Evolutionary conservation across 345 rosid species (phyloP).

Genomic region (Brassica incana): DNA sequence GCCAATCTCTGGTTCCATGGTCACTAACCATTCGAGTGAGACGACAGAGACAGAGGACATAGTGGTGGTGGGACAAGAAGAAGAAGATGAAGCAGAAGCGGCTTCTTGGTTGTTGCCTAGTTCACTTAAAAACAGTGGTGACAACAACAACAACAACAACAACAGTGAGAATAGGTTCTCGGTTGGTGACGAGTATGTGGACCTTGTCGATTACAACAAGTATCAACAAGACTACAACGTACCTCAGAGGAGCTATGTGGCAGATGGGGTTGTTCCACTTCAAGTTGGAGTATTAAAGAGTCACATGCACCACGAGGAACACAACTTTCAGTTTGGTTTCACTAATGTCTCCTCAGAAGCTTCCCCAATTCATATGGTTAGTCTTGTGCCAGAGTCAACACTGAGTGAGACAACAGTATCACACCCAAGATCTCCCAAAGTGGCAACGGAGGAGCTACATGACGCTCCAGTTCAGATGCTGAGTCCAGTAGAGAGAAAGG

Average conservation of each 20-base stretch:
- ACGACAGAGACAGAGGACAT: constrained; percentile 26
- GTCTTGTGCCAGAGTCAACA: constrained; percentile 61
- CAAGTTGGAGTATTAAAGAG: constrained; percentile 17
- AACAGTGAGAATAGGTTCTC: constrained; percentile 42
- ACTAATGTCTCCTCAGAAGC: constrained; percentile 46
- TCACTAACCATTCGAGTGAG: constrained; percentile 30
- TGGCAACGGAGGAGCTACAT: constrained; percentile 57
- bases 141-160: constrained; percentile 33
- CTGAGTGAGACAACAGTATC: constrained; percentile 58
- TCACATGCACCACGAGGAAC: constrained; percentile 37
- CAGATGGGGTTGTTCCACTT: constrained; percentile 37
- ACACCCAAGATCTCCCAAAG: constrained; percentile 57
- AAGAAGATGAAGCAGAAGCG: constrained; percentile 69
- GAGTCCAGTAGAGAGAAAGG: constrained; percentile 80
- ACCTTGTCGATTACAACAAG: constrained; percentile 59
- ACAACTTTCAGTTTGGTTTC: constrained; percentile 52
- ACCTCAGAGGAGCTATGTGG: constrained; percentile 25
- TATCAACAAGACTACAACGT: constrained; percentile 27
- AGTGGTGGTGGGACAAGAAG: constrained; percentile 47
- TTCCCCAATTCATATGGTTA: constrained; percentile 48
- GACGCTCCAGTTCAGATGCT: constrained; percentile 57
- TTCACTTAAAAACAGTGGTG: constrained; percentile 42
- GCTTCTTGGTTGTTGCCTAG: constrained; percentile 74
- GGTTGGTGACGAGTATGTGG: constrained; percentile 67
- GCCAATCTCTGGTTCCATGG: constrained; percentile 40